Conservation (phyloP, 2,329 filamentous ascomycete species). For the Chaetomiaceae sp. region DNA sequence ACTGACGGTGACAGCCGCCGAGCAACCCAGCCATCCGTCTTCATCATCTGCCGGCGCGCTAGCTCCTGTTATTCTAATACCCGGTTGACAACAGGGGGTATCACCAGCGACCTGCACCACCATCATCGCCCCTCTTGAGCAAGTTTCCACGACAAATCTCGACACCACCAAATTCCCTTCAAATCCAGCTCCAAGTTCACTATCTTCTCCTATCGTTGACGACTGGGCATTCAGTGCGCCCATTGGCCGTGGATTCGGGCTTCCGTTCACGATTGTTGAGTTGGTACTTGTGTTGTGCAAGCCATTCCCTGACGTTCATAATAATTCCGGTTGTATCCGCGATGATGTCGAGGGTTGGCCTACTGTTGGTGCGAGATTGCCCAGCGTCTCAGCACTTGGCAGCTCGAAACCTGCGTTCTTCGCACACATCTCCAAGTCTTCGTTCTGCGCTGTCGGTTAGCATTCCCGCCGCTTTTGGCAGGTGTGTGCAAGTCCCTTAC, state of each 20-base stretch:
- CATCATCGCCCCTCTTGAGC: conserved; percentile 20
- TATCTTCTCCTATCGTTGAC: conserved; percentile 23
- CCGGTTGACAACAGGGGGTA: neutral
- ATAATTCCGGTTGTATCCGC: neutral
- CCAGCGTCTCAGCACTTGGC: neutral
- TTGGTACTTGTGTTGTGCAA: neutral
- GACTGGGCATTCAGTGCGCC: neutral
- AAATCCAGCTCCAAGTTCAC: neutral
- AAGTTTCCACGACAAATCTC: conserved; percentile 27
- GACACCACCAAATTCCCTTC: neutral
- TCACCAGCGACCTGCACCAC: neutral
- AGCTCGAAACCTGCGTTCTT: conserved; percentile 21
- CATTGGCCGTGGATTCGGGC: neutral
- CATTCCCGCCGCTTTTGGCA: neutral
- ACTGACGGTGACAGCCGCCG: neutral
- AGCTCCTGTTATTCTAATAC: neutral
- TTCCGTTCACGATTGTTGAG: neutral
- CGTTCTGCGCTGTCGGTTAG: conserved; percentile 29
- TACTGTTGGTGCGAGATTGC: neutral
- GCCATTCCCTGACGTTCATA: neutral
- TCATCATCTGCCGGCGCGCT: no score
- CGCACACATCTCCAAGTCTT: conserved; percentile 35
- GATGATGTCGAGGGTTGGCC: neutral
- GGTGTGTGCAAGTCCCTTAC: conserved; percentile 26
- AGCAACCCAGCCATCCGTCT: neutral